Evolutionary conservation across 192 early-diverging fungal genomes (phyloP).

Genomic region (Entomortierella parvispora): DNA sequence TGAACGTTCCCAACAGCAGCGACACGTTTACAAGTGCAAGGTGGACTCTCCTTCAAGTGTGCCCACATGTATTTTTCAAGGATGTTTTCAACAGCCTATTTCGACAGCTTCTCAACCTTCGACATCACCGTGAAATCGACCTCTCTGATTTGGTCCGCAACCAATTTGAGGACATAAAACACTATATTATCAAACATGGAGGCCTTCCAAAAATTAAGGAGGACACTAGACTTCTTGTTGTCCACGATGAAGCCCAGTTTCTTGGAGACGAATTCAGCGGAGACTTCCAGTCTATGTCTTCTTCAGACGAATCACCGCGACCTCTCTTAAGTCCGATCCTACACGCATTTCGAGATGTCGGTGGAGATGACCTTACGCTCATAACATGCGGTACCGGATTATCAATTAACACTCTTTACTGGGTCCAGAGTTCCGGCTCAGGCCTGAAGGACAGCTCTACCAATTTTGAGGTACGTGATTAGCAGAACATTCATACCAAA

Average conservation of each 20-base stretch:
- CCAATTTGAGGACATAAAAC: not conserved
- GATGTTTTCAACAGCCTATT: slow-evolving; percentile 3
- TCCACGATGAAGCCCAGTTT: slow-evolving; percentile 27
- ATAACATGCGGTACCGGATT: slow-evolving; percentile 1
- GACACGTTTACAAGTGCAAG: not conserved
- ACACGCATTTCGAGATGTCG: slow-evolving; percentile 19
- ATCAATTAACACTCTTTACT: slow-evolving; percentile 21
- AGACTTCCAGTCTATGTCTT: slow-evolving; percentile 24
- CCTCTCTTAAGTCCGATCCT: not conserved
- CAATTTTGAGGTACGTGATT: slow-evolving; percentile 14
- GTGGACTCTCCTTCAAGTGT: slow-evolving; percentile 10
- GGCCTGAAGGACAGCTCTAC: slow-evolving; percentile 32
- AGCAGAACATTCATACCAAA: not conserved
- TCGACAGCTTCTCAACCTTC: not conserved
- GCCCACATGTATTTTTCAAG: slow-evolving; percentile 8
- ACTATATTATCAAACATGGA: slow-evolving; percentile 7
- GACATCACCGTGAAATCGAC: not conserved
- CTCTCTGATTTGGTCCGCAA: not conserved
- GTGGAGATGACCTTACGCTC: no score
- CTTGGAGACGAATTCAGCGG: slow-evolving; percentile 33
- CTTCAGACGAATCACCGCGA: slow-evolving; percentile 14
- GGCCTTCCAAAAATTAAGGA: slow-evolving; percentile 16
- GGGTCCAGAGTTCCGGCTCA: slow-evolving; percentile 38
- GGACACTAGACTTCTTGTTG: slow-evolving; percentile 16
- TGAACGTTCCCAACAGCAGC: not conserved